Evolutionary conservation across 1,284 basidiomycete species (phyloP).

Genomic region (Calocybe gambosa): DNA sequence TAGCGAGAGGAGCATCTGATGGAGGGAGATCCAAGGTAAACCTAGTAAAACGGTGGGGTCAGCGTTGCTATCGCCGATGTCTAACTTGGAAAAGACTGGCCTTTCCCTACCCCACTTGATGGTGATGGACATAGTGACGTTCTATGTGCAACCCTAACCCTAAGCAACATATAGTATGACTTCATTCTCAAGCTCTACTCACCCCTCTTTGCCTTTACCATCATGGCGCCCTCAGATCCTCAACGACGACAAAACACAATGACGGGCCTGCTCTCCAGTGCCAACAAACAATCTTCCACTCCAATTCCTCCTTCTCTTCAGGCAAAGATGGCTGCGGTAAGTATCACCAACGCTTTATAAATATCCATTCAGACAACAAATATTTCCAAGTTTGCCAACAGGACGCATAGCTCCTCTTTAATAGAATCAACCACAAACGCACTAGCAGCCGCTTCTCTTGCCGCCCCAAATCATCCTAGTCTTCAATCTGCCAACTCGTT

Average conservation of each 20-base stretch:
- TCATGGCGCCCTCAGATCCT: conserved; percentile 10
- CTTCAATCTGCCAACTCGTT: conserved; percentile 26
- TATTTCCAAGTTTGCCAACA: conserved; percentile 50
- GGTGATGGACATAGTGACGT: conserved; percentile 38
- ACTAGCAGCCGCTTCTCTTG: conserved; percentile 17
- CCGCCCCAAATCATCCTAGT: conserved; percentile 17
- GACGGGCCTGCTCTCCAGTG: conserved; percentile 28
- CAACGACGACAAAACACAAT: conserved; percentile 25
- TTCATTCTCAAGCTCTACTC: conserved; percentile 13
- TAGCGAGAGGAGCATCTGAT: conserved; percentile 45
- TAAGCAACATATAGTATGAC: conserved; percentile 9
- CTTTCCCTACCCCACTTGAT: conserved; percentile 64
- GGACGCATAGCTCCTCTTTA: conserved; percentile 20
- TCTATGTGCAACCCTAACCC: conserved; percentile 15
- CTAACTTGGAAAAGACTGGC: conserved; percentile 18
- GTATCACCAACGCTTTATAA: conserved; percentile 21
- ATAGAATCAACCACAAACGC: conserved; percentile 4
- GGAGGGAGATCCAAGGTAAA: conserved; percentile 55
- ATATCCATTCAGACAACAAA: background rate
- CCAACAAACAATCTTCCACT: conserved; percentile 42
- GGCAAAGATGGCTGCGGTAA: conserved; percentile 86
- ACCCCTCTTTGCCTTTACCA: conserved; percentile 19
- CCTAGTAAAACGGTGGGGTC: conserved; percentile 22
- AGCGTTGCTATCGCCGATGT: conserved; percentile 5
- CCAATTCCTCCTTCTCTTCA: conserved; percentile 86